Conservation (phyloP, 192 early-diverging fungal species). For the Funneliformis geosporum region DNA sequence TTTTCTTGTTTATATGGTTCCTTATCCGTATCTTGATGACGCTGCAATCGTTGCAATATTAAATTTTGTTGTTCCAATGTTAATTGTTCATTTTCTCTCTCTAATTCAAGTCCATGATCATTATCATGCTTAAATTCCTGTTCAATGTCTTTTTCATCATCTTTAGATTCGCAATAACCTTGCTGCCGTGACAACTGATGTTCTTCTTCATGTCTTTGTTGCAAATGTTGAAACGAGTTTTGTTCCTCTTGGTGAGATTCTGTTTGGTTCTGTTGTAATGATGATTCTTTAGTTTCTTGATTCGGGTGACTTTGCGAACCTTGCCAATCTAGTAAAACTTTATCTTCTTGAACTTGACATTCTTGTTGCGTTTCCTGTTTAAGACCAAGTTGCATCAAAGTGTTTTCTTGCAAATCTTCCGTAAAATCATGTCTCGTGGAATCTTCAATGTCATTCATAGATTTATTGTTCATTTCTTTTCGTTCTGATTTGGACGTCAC, state of each 20-base stretch:
- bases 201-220: slow-evolving; percentile 2
- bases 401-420: slow-evolving; percentile 5
- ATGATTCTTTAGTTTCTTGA: not conserved
- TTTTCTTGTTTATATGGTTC: not conserved
- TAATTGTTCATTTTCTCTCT: not conserved
- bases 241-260: slow-evolving; percentile 12
- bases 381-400: not conserved
- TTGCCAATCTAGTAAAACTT: not conserved
- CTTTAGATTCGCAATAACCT: slow-evolving; percentile 4
- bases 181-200: not conserved
- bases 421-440: not conserved
- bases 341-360: not conserved
- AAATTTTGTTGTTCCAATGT: not conserved
- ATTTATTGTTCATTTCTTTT: not conserved
- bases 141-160: not conserved
- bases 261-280: not conserved
- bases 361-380: not conserved
- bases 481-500: not conserved
- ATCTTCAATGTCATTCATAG: slow-evolving; percentile 1
- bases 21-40: not conserved
- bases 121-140: not conserved
- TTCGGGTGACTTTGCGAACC: not conserved
- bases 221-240: not conserved
- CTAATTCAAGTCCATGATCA: not conserved
- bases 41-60: not conserved